Percentiles rank a stretch among this genome's conserved stretches.
Evolutionary conservation across 257 asterid genomes (phyloP).

Genomic region (Scutellaria galericulata): DNA sequence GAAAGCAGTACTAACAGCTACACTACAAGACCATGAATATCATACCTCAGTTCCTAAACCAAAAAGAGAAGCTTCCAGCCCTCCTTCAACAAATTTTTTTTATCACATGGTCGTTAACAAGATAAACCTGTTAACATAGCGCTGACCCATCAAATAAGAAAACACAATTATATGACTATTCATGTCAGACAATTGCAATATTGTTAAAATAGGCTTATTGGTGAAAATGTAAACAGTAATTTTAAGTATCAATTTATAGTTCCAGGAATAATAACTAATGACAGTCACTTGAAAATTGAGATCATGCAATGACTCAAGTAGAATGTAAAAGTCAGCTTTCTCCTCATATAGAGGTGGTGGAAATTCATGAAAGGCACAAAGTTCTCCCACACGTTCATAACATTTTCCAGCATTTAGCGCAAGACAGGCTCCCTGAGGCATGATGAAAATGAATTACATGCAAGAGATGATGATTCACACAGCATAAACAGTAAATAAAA

Average conservation of each 20-base stretch:
- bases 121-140: slow-evolving; percentile 67
- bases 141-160: slow-evolving; percentile 10
- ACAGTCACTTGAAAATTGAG: slow-evolving; percentile 17
- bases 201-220: not conserved
- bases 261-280: not conserved
- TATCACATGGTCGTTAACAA: slow-evolving; percentile 67
- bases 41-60: slow-evolving; percentile 94
- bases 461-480: slow-evolving; percentile 32
- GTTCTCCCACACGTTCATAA: no score
- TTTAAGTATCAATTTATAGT: not conserved
- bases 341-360: slow-evolving; percentile 62
- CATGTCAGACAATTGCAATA: not conserved
- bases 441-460: slow-evolving; percentile 32
- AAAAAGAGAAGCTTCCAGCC: slow-evolving; percentile 79
- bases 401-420: slow-evolving; percentile 73
- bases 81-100: slow-evolving; percentile 85
- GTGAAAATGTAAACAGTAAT: not conserved
- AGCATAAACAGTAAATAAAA: slow-evolving; percentile 25
- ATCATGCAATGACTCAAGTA: slow-evolving; percentile 21
- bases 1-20: no score
- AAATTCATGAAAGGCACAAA: no score
- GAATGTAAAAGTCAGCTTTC: slow-evolving; percentile 42
- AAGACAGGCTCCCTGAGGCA: slow-evolving; percentile 90
- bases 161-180: slow-evolving; percentile 5
- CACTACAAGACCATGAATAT: slow-evolving; percentile 19